Percentiles rank a stretch among this genome's conserved stretches.
These are phyloP conservation scores for Teratosphaeriaceae sp. DNA, from an alignment of 2,329 filamentous ascomycete genomes.

Conservation along the genomic window DNA sequence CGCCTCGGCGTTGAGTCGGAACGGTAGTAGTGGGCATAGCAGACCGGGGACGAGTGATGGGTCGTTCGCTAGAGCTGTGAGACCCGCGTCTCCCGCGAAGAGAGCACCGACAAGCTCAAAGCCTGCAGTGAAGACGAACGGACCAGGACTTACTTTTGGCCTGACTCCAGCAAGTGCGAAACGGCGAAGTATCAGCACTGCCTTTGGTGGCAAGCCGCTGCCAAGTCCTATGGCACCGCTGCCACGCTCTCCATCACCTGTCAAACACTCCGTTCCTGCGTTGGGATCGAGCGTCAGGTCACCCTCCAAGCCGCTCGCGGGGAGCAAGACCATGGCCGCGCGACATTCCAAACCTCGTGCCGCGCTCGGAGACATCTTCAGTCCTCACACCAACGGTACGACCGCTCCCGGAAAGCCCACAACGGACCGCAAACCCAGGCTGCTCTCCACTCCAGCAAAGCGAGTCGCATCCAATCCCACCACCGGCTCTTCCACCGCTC, in stretches of 20 bases:
- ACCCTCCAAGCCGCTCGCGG: slow-evolving; percentile 5
- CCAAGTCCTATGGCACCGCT: slow-evolving; percentile 3
- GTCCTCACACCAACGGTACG: slow-evolving; percentile 7
- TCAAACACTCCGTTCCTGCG: slow-evolving; percentile 11
- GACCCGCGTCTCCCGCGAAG: slow-evolving; percentile 30
- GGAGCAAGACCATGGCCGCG: slow-evolving; percentile 31
- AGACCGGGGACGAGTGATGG: slow-evolving; percentile 43
- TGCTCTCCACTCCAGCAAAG: slow-evolving; percentile 7
- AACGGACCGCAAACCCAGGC: slow-evolving; percentile 1
- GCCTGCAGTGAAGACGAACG: slow-evolving; percentile 18
- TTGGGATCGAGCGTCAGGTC: background rate
- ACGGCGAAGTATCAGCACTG: slow-evolving; percentile 22
- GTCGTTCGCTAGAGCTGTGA: slow-evolving; percentile 19
- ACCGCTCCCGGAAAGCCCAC: background rate
- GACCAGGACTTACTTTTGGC: slow-evolving; percentile 16
- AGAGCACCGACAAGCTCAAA: slow-evolving; percentile 28
- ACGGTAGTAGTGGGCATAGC: slow-evolving; percentile 36
- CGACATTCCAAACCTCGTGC: slow-evolving; percentile 25
- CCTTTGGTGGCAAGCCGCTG: slow-evolving; percentile 18
- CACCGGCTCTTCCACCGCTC: slow-evolving; percentile 61
- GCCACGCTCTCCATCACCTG: slow-evolving; percentile 11
- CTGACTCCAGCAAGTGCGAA: slow-evolving; percentile 14
- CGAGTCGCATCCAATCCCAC: slow-evolving; percentile 17
- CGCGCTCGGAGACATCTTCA: slow-evolving; percentile 29
- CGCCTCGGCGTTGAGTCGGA: slow-evolving; percentile 51